Base-by-base conservation (phyloP, 495 filamentous ascomycete genomes). In the Penicillium silybi region DNA sequence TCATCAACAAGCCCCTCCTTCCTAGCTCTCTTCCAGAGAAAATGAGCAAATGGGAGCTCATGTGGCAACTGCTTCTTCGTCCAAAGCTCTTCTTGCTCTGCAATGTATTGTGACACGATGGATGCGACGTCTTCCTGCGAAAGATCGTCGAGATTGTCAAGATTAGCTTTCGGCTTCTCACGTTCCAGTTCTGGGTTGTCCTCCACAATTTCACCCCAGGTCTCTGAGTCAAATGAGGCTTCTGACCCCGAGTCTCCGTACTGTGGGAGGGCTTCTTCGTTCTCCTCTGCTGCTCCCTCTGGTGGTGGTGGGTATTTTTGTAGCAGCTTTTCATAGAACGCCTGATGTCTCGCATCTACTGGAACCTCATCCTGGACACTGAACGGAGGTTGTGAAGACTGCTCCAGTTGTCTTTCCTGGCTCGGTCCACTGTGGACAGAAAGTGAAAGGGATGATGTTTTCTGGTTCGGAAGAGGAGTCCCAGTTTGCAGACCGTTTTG, bases 181-280 rank as follows among this genome's bases (percentile, higher is more conserved):
- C 35, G 56, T 6, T 53, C 50, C 25, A 39, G 10, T 16, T 51
- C 18, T 44, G 56, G 27, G 20, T 59, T 60, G 54, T 90, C 86
- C 16, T 77, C 66, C 39, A 83, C 67, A 9, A 85, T 85, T 55
- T 91, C 89, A 11, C 63, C 64, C 80, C 75, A 87, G 0, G 81
- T 85, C 1, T 79, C 72, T 10, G 72, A 54, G 41, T 83, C 79
- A 42, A 73, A 81, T 40, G 78, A 76, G 1, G 64, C 70, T 44
- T 84, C 81, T 9, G 75, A 78, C 3, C 69, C 76, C 0, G 81
- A 92, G 1, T 92, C 85, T 22, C 85, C 87, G 56, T 81, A 86
- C 0, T 77, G 4, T 11, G 90, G 83, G 4, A 87, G 68, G 16
- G 77, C 50, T 11, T 80, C 65, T 10, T 82, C 70, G 11, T 84